Evolutionary conservation across 352 stramenopile genomes (phyloP), one percentile per base, ranked within the genome.

Genomic region (Phytophthora europaea): DNA sequence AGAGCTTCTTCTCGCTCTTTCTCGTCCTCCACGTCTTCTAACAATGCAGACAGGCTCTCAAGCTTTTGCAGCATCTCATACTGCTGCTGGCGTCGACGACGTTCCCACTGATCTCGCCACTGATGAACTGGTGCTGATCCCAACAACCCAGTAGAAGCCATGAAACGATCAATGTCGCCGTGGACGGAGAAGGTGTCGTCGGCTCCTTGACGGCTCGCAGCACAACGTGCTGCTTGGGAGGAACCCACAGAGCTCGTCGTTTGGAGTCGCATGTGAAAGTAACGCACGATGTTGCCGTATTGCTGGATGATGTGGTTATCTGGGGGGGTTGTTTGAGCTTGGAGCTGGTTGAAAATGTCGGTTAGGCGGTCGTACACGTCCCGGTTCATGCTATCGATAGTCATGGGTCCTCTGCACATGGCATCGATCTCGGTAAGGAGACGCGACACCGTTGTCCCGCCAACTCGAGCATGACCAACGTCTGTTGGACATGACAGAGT

Each of bases 81-180:
- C 20, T 74, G 50, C 40, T 65, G 67, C 18, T 65, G 67, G 4
- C 9, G 43, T 13, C 33, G 40, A 4, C 48, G 15, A 45, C 20
- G 16, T 7, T 68, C 56, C 65, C 65, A 72, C 26, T 45, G 56
- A 3, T 72, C 50, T 58, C 58, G n/a, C 58, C 50, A 67, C n/a
- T 65, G 18, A 15, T 72, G 56, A 55, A 59, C 2, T 51, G 16
- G 16, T 6, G 33, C 5, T 10, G 34, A 7, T 15, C 16, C 7
- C 5, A 45, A 66, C 6, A 71, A 45, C 16, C 18, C 13, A 2
- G 47, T 9, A 10, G 23, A 10, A 18, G 60, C 26, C 2, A 59
- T 40, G 10, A 74, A 70, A 0, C 16, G 3, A 53, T 74, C 67
- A 5, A 70, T 58, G 4, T 61, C 53, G 0, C 18, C 23, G 54